phyloP scores from a whole-genome alignment of 176 grass and related monocot genomes.

The Thinopyrum elongatum region DNA sequence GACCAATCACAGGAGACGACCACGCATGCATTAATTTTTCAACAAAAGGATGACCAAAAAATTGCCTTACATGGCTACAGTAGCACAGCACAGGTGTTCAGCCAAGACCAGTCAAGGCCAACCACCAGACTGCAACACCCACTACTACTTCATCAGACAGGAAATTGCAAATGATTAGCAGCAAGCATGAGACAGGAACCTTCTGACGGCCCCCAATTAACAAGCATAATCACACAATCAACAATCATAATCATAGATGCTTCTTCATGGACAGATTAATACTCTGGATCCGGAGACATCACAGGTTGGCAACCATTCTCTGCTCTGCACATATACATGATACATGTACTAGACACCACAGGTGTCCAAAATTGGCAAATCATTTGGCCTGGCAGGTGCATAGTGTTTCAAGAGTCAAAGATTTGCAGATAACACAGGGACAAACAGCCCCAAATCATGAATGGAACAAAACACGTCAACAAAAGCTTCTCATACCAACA shows the following conservation, averaged over 20 bases:
- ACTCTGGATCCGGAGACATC: constrained; percentile 18
- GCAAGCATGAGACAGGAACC: no score
- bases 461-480: no score
- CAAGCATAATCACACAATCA: no score
- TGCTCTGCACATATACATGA: background rate
- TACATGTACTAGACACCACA: background rate
- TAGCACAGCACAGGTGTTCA: background rate
- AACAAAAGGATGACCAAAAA: background rate
- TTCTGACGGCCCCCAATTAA: no score
- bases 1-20: no score
- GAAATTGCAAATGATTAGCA: constrained; percentile 10
- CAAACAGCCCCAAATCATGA: constrained; percentile 36
- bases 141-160: background rate
- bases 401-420: constrained; percentile 19
- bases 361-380: background rate
- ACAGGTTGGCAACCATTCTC: constrained; percentile 29
- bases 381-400: background rate
- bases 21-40: background rate
- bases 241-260: background rate
- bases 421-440: constrained; percentile 28
- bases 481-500: no score
- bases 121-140: constrained; percentile 3
- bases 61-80: background rate
- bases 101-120: background rate
- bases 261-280: background rate